Conservation (phyloP, 1,139 yeast genomes). For the Candida glucosophila region DNA sequence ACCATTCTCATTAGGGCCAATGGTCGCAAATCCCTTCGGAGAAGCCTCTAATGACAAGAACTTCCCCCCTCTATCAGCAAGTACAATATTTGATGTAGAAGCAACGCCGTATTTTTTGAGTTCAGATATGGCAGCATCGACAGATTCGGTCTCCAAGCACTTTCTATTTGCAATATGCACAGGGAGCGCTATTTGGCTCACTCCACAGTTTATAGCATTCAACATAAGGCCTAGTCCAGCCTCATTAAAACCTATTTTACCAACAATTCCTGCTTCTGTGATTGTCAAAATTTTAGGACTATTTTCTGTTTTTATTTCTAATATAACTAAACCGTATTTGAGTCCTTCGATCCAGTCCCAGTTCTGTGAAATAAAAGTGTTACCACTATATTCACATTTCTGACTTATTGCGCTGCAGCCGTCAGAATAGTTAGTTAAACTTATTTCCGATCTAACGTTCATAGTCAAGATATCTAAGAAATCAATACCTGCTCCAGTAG, state of each 20-base stretch:
- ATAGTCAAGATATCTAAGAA: conserved; percentile 19
- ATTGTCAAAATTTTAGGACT: conserved; percentile 14
- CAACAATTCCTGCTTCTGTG: conserved; percentile 24
- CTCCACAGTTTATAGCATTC: conserved; percentile 13
- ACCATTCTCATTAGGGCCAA: conserved; percentile 1
- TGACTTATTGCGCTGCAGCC: conserved; percentile 22
- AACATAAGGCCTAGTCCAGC: conserved; percentile 19
- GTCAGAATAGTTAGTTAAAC: conserved; percentile 13
- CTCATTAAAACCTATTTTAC: conserved; percentile 23
- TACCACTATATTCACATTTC: conserved; percentile 6
- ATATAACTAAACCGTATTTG: conserved; percentile 12
- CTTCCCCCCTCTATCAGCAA: conserved; percentile 5
- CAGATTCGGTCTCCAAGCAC: conserved; percentile 5
- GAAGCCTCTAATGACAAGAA: conserved; percentile 5
- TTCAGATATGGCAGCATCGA: conserved; percentile 5
- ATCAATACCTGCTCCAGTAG: conserved; percentile 18
- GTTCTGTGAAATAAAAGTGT: conserved; percentile 12
- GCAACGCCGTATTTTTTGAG: conserved; percentile 5
- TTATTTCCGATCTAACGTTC: conserved; percentile 21
- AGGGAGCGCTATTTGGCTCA: conserved; percentile 5
- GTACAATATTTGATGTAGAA: conserved; percentile 4
- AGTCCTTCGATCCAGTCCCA: conserved; percentile 22
- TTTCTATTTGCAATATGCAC: conserved; percentile 6
- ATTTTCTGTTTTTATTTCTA: conserved; percentile 9
- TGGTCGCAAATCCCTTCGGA: conserved; percentile 3